These are phyloP conservation scores for Fusarium protoensiforme DNA, from an alignment of 2,329 filamentous ascomycete genomes.

Conservation along the genomic window DNA sequence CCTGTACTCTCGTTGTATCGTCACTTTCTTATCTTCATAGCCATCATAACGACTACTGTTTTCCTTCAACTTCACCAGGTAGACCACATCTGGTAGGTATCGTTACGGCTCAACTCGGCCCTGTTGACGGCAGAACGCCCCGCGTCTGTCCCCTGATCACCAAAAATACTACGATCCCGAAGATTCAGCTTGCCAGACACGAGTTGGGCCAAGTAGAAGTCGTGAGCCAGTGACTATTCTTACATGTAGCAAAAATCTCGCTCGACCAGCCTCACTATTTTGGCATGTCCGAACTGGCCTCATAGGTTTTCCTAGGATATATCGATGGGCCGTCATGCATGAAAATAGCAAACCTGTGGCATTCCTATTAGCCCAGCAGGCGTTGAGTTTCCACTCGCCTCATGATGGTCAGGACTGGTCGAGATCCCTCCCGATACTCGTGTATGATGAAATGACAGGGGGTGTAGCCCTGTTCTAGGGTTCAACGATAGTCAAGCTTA, in stretches of 20 bases:
- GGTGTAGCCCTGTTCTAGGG: background rate
- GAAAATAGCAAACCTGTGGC: background rate
- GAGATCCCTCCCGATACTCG: no score
- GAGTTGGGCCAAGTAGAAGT: background rate
- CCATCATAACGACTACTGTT: background rate
- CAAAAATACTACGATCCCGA: background rate
- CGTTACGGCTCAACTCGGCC: no score
- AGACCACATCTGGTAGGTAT: background rate
- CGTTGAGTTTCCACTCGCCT: background rate
- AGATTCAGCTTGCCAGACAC: background rate
- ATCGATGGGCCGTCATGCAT: background rate
- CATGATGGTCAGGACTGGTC: no score
- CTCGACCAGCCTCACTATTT: background rate
- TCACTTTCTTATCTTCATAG: background rate
- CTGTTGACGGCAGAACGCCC: background rate
- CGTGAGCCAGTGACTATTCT: background rate
- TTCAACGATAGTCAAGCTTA: background rate
- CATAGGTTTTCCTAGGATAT: background rate
- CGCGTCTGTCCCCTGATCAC: background rate
- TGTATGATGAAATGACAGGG: background rate
- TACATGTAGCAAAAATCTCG: background rate
- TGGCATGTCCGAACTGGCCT: background rate
- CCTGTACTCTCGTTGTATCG: background rate
- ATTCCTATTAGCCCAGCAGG: background rate
- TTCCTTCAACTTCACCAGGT: background rate